Conservation (phyloP, 169 alveolate genomes). For the Amoebophrya sp. region DNA sequence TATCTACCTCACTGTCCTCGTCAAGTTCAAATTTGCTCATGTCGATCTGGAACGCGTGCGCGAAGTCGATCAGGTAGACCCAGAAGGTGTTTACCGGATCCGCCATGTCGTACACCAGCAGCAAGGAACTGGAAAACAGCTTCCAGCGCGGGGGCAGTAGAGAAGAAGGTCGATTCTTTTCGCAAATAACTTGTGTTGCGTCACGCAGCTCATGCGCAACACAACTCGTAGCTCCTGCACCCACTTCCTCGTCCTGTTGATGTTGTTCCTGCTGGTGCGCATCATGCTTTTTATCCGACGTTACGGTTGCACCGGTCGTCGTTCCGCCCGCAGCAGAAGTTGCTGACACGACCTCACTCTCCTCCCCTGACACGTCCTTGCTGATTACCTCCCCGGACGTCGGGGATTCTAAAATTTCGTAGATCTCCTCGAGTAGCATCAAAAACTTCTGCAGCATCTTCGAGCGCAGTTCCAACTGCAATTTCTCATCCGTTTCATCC, state of each 20-base stretch:
- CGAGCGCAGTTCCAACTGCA: background rate
- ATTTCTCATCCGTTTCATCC: background rate
- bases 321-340: no score
- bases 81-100: background rate
- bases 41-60: background rate
- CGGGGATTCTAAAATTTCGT: background rate
- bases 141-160: background rate
- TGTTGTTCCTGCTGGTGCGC: no score
- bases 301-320: no score
- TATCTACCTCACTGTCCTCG: background rate
- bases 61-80: slow-evolving; percentile 16
- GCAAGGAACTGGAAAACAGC: background rate
- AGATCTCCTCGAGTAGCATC: background rate
- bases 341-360: no score
- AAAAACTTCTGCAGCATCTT: background rate
- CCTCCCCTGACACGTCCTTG: no score
- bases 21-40: background rate
- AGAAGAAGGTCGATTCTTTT: no score
- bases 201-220: no score
- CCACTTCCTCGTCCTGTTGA: no score
- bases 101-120: background rate
- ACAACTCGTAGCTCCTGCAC: no score
- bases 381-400: no score
- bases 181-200: no score
- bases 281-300: no score